Base-by-base conservation (phyloP, 805 yeast genomes). In the Sugiyamaella marilandica region DNA sequence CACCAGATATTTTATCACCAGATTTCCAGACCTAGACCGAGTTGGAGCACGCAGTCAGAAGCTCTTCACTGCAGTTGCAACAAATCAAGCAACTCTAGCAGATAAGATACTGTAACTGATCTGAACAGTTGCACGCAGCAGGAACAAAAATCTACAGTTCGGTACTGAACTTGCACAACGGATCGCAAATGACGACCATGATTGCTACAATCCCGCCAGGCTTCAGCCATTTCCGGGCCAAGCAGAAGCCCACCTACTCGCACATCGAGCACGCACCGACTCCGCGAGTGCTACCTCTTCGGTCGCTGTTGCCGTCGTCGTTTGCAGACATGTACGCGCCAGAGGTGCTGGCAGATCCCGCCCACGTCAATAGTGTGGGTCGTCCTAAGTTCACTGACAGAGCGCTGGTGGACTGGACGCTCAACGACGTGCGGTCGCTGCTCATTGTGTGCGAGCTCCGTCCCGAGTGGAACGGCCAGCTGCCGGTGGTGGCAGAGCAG, bases 341-440 rank as follows among this genome's bases (percentile, higher is more conserved):
- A 1, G 85, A 82, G 53, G 64, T 80, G 10, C 65, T 78, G 21
- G 71, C 74, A 36, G 76, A 76, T 52, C 74, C 78, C 8, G 55
- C 62, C 7, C 63, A 63, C 24, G 53, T 75, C 19, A 69, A 80
- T n/a, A 51, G 49, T 2, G 36, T 51, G 5, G 64, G 60, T 10
- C 70, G 89, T 43, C 88, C 87, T 10, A 65, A 69, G 24, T 84
- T 82, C 66, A 82, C 88, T 0, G 78, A 77, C 55, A 70, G 89
- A 50, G 80, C 78, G 13, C 70, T 85, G 39, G 70, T 81, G 24
- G 85, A 84, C 65, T 85, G 92, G 92, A 82, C 78, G 46, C 62
- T 83, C 48, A 85, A 85, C 65, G 91, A 84, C 64, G 70, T 83
- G 16, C 70, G 92, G 43, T 82, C 89, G 1, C 65, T 84, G 29